Evolutionary conservation across 106 monocot genomes (phyloP), one percentile per base, ranked within the genome.

Genomic region (Apostasia shenzhenica): DNA sequence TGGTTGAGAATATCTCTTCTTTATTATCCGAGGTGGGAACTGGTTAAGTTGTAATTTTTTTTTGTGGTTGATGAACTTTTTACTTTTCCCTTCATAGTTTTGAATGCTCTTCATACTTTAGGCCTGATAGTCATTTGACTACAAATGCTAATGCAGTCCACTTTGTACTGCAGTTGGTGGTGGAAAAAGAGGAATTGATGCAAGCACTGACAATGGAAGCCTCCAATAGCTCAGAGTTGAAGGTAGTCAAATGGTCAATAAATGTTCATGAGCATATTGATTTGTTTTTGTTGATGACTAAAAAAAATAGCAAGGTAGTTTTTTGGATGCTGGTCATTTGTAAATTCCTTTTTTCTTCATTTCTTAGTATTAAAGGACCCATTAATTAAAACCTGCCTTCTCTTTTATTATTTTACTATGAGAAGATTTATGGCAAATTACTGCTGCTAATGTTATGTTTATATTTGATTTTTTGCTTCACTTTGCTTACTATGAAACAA

Each of bases 1-100:
- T 90, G 86, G 79, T 94, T 55, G 86, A 84, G 55, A 90, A 94
- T 69, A 94, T 94, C 8, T 87, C 63, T n/a, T 86, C 93, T 45
- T 80, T 94, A 65, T 73, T 90, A 63, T 94, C 86, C 48, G 93
- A 94, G 93, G 93, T 94, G 72, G 38, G 44, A 9, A 61, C 65
- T 65, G 8, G 45, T 13, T 12, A 48, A 8, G 65, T 65, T 65
- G 47, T 41, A 54, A 43, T 54, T 54, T 54, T 38, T 49, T 67
- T 8, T 38, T 48, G 48, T 51, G 10, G 8, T 64, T 12, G 37
- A 48, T 7, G 3, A 1, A 12, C 39, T 10, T 39, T 48, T 45
- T 62, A 8, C 61, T 11, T 61, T 42, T 56, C 4, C 10, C 14
- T 46, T 11, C 46, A 64, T 64, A 46, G 14, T 64, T 64, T 47